Conservation (phyloP, 192 early-diverging fungal genomes). For the Coemansia sp. region DNA sequence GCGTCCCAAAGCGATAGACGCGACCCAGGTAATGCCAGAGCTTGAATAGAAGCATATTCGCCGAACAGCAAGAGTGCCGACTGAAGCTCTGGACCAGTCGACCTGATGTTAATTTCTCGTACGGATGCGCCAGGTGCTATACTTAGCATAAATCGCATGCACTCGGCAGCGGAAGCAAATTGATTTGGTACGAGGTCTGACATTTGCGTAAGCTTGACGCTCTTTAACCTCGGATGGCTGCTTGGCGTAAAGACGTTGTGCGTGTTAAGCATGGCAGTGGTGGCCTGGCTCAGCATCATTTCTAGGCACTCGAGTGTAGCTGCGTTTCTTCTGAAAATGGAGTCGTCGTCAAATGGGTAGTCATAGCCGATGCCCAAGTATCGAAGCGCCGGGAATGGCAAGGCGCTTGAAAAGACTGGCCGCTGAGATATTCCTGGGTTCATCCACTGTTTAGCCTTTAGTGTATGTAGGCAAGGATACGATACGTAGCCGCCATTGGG, state of each 20-base stretch:
- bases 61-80: not conserved
- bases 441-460: not conserved
- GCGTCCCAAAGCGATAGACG: not conserved
- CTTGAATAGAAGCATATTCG: not conserved
- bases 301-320: slow-evolving; percentile 6
- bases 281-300: not conserved
- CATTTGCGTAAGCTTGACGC: not conserved
- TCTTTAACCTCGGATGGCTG: not conserved
- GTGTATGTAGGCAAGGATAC: slow-evolving; percentile 3
- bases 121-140: not conserved
- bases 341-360: slow-evolving; percentile 18
- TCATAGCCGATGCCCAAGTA: not conserved
- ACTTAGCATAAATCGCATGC: not conserved
- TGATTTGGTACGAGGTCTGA: not conserved
- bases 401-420: not conserved
- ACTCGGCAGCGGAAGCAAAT: not conserved
- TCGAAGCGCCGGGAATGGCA: slow-evolving; percentile 16
- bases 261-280: slow-evolving; percentile 1
- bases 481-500: slow-evolving; percentile 1
- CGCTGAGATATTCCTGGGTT: not conserved
- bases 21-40: not conserved
- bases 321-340: slow-evolving; percentile 9
- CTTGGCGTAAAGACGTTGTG: slow-evolving; percentile 9
- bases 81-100: not conserved
- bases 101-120: not conserved